Base-by-base conservation (phyloP, 495 filamentous ascomycete genomes). In the Hypoxylon fuscum region DNA sequence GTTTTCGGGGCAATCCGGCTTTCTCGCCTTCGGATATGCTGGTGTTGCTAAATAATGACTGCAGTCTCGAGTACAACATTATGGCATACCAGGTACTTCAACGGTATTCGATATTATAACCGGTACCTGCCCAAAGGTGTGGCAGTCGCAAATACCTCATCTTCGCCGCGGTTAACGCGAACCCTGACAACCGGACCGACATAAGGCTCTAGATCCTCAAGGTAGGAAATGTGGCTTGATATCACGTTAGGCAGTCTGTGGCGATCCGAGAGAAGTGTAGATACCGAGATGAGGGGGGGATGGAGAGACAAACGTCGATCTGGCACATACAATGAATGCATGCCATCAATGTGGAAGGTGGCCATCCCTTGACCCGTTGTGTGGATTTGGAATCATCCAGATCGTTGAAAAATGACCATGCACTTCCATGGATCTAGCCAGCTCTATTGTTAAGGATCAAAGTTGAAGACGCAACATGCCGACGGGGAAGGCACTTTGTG, bases 1-100 rank as follows among this genome's bases (percentile, higher is more conserved):
- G 18, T 18, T 40, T 34, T 57, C 53, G 52, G 53, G 40, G 53
- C 27, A 54, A 42, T 20, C 60, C 46, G 34, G 45, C 31, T 21
- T 38, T 18, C 38, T 42, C 57, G 61, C 34, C 32, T 57, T 41
- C 34, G 40, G 21, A 22, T 18, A 8, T 44, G 35, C 15, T 18
- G 21, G 15, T 21, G 15, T 45, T 35, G 9, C 12, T 32, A 12
- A 29, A 27, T 18, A 42, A 38, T 44, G 12, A 40, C 40, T 43
- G 18, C 5, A 31, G n/a, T 18, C 10, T 40, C 17, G 37, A 15
- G 14, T 7, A 20, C 37, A 14, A 40, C 4, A 15, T 17, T 18
- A 37, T 15, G 37, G 15, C 8, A 17, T 12, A 18, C 37, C 37
- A 7, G 15, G 3, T 38, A 5, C 35, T 38, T 38, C 35, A 7